Percentiles rank a stretch among this genome's conserved stretches.
phyloP scores from a whole-genome alignment of 2,329 filamentous ascomycete genomes.

The Monilinia polystroma region DNA sequence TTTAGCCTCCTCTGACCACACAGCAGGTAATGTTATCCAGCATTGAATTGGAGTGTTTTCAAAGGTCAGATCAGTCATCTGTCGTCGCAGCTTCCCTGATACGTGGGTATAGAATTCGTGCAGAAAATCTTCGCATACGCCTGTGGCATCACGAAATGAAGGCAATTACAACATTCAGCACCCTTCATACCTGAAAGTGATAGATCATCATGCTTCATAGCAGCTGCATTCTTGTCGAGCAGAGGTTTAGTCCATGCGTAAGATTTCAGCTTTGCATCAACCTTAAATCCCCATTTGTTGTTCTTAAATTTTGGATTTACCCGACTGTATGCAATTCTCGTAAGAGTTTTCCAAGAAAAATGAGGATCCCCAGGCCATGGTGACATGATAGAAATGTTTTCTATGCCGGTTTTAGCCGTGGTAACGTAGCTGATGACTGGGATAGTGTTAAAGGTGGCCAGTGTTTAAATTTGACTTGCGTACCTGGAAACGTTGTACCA shows the following conservation, averaged over 20 bases:
- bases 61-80: constrained; percentile 26
- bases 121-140: constrained; percentile 33
- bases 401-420: too few relatives aligned
- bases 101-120: constrained; percentile 28
- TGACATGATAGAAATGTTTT: too few relatives aligned
- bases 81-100: constrained; percentile 16
- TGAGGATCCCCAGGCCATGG: too few relatives aligned
- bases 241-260: constrained; percentile 22
- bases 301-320: too few relatives aligned
- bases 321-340: too few relatives aligned
- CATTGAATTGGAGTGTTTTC: constrained; percentile 31
- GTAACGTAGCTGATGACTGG: too few relatives aligned
- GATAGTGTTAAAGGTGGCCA: not conserved
- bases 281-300: too few relatives aligned
- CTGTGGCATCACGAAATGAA: constrained; percentile 25
- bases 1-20: constrained; percentile 36
- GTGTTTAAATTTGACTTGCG: not conserved
- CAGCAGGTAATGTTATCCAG: constrained; percentile 36
- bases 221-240: constrained; percentile 30
- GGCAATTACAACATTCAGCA: constrained; percentile 27
- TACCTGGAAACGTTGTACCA: constrained; percentile 35
- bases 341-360: too few relatives aligned
- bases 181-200: constrained; percentile 22
- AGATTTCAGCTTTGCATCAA: too few relatives aligned
- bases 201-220: constrained; percentile 28